Evolutionary conservation across 1,284 basidiomycete genomes (phyloP).

Genomic region (Termitomyces sp.): DNA sequence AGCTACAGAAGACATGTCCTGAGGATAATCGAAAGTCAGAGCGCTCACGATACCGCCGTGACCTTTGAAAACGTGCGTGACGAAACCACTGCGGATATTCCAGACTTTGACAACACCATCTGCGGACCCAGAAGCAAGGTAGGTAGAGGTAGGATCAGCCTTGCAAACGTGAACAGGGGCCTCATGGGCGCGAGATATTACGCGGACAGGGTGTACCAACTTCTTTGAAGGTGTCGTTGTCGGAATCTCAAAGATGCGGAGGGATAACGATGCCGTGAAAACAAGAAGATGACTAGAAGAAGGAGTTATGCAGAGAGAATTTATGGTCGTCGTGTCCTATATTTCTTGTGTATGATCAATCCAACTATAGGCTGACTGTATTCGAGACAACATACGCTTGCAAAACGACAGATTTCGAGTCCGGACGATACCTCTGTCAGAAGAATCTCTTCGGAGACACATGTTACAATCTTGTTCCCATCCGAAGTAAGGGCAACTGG

Average conservation of each 20-base stretch:
- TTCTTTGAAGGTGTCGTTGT: slow-evolving; percentile 40
- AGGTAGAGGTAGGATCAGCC: slow-evolving; percentile 81
- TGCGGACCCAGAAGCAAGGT: slow-evolving; percentile 92
- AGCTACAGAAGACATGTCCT: slow-evolving; percentile 44
- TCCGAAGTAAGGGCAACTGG: slow-evolving; percentile 79
- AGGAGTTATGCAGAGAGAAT: slow-evolving; percentile 63
- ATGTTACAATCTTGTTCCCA: slow-evolving; percentile 78
- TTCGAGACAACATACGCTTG: slow-evolving; percentile 57
- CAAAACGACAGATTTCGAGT: slow-evolving; percentile 71
- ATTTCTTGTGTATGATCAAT: slow-evolving; percentile 3
- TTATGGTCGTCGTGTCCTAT: slow-evolving; percentile 63
- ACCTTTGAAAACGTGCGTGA: slow-evolving; percentile 94
- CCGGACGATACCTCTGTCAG: slow-evolving; percentile 79
- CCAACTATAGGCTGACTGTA: slow-evolving; percentile 5
- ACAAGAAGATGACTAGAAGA: slow-evolving; percentile 56
- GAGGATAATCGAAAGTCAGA: slow-evolving; percentile 74
- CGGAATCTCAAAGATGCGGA: slow-evolving; percentile 65
- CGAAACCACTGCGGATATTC: slow-evolving; percentile 84
- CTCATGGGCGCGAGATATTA: slow-evolving; percentile 81
- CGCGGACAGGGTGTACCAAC: slow-evolving; percentile 60
- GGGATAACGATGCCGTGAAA: slow-evolving; percentile 68
- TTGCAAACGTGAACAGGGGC: slow-evolving; percentile 89
- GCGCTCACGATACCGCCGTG: slow-evolving; percentile 96
- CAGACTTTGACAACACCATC: slow-evolving; percentile 98
- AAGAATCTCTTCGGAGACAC: slow-evolving; percentile 81